These are phyloP conservation scores for Orbilia brochopaga DNA, from an alignment of 2,329 filamentous ascomycete genomes.

Conservation along the genomic window DNA sequence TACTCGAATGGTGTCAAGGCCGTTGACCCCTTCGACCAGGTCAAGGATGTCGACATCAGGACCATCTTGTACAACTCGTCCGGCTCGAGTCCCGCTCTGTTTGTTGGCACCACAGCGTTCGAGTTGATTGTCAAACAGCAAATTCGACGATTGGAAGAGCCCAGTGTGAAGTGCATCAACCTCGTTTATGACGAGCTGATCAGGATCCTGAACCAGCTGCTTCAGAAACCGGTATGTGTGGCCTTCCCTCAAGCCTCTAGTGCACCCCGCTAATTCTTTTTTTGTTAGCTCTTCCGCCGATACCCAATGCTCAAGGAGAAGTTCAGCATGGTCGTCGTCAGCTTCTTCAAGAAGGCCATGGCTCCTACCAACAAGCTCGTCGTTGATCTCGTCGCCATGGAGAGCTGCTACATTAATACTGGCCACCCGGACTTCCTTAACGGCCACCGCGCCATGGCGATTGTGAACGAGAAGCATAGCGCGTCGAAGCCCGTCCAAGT, in stretches of 20 bases:
- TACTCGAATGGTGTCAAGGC: constrained; percentile 98
- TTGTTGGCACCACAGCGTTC: constrained; percentile 97
- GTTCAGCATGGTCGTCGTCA: constrained; percentile 87
- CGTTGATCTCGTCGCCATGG: constrained; percentile 89
- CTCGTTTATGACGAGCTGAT: constrained; percentile 97
- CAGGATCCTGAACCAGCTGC: constrained; percentile 86
- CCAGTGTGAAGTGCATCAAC: constrained; percentile 95
- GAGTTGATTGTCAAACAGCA: constrained; percentile 98
- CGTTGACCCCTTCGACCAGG: constrained; percentile 93
- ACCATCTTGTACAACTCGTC: constrained; percentile 98
- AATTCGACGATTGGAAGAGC: constrained; percentile 94
- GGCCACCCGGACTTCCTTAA: constrained; percentile 98
- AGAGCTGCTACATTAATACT: constrained; percentile 96
- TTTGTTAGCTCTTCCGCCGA: constrained; percentile 74
- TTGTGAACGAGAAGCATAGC: constrained; percentile 91
- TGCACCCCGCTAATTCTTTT: neutral
- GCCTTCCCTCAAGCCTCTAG: neutral
- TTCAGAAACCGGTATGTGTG: constrained; percentile 69
- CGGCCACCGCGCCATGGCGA: constrained; percentile 96
- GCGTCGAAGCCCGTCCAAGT: constrained; percentile 86
- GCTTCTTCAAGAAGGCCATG: constrained; percentile 98
- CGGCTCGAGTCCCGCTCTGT: constrained; percentile 93
- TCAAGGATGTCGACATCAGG: constrained; percentile 97
- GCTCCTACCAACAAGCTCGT: constrained; percentile 98
- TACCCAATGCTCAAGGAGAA: constrained; percentile 97